Conservation (phyloP, 2,329 filamentous ascomycete species). For the Penicillium sp. region DNA sequence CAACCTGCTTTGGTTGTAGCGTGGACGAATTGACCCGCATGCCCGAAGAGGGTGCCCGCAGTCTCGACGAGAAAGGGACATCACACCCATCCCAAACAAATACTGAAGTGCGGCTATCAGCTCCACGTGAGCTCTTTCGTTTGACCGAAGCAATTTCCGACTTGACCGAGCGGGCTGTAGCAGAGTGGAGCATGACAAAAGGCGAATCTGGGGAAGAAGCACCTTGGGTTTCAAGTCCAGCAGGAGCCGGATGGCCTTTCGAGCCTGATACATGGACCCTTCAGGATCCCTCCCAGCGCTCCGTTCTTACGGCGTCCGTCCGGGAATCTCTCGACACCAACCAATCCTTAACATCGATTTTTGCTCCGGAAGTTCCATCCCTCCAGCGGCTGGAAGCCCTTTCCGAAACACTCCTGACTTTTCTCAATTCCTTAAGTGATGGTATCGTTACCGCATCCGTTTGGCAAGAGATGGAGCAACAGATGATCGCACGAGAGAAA, state of each 20-base stretch:
- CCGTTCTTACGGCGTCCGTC: constrained; percentile 45
- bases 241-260: constrained; percentile 60
- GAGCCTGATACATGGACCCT: constrained; percentile 51
- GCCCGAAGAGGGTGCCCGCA: constrained; percentile 75
- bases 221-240: constrained; percentile 54
- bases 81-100: constrained; percentile 33
- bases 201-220: constrained; percentile 33
- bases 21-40: constrained; percentile 87
- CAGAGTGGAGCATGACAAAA: constrained; percentile 64
- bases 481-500: constrained; percentile 53
- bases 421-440: constrained; percentile 73
- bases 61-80: constrained; percentile 48
- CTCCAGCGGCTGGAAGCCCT: constrained; percentile 73
- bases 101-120: constrained; percentile 64
- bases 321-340: constrained; percentile 74
- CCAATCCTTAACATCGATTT: constrained; percentile 58
- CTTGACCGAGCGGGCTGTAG: constrained; percentile 58
- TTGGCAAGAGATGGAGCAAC: constrained; percentile 69
- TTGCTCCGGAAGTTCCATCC: constrained; percentile 64
- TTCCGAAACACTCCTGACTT: constrained; percentile 69
- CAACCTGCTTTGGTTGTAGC: constrained; percentile 79
- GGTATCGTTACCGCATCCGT: constrained; percentile 71
- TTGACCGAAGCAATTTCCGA: constrained; percentile 78
- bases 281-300: constrained; percentile 41
- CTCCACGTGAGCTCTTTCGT: constrained; percentile 84